Percentiles rank a stretch among this genome's conserved stretches.
Evolutionary conservation across 805 yeast species (phyloP).

Genomic region (Candida sanyiensis): DNA sequence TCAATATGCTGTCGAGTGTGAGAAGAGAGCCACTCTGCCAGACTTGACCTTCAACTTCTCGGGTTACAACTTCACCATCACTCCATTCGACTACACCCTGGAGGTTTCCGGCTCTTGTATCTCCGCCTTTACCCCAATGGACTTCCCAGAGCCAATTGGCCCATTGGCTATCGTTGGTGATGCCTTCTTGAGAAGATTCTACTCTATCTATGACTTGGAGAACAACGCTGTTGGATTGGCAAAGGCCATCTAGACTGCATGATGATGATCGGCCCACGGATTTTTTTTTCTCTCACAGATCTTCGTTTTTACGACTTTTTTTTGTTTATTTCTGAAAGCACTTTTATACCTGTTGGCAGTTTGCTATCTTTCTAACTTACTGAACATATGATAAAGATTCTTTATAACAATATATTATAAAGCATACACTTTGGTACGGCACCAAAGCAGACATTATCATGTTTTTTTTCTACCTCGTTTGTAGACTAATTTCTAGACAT

Average conservation of each 20-base stretch:
- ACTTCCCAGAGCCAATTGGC: slow-evolving; percentile 94
- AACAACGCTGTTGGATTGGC: slow-evolving; percentile 95
- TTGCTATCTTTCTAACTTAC: too few relatives aligned
- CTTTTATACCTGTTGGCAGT: too few relatives aligned
- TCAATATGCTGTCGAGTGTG: slow-evolving; percentile 92
- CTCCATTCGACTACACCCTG: slow-evolving; percentile 87
- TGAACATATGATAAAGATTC: too few relatives aligned
- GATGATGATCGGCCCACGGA: too few relatives aligned
- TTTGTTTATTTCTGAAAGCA: neutral
- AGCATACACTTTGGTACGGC: too few relatives aligned
- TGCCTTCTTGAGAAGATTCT: slow-evolving; percentile 91
- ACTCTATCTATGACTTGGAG: slow-evolving; percentile 89
- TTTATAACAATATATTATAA: too few relatives aligned
- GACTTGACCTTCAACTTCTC: slow-evolving; percentile 86
- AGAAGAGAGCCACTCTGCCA: slow-evolving; percentile 74
- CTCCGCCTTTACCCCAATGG: slow-evolving; percentile 95
- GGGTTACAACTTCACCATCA: slow-evolving; percentile 87
- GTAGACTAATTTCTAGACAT: too few relatives aligned
- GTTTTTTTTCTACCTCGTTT: too few relatives aligned
- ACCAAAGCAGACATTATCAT: too few relatives aligned
- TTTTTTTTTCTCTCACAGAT: neutral
- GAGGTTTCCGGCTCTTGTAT: slow-evolving; percentile 94
- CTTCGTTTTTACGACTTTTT: slow-evolving; percentile 1
- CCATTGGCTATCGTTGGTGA: slow-evolving; percentile 96
- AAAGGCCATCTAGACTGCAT: slow-evolving; percentile 47